phyloP scores from a whole-genome alignment of 768 basidiomycete genomes.

The Pleurotus giganteus region DNA sequence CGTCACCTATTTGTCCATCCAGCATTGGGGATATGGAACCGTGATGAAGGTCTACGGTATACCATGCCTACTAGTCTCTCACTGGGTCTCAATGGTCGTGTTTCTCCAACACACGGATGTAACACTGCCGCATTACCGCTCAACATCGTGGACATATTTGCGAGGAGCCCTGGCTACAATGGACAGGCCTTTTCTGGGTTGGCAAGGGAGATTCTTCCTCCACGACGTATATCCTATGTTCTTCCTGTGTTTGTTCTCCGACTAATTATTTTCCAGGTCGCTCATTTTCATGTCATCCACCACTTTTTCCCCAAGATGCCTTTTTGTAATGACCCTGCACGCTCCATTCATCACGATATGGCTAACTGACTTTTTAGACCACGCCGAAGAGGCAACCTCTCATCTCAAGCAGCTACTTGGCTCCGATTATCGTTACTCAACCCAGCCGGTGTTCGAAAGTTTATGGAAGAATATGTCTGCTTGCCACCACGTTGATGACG shows the following conservation, averaged over 20 bases:
- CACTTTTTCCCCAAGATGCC: slow-evolving; percentile 58
- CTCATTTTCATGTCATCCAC: slow-evolving; percentile 53
- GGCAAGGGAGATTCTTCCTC: not conserved
- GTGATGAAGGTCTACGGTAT: not conserved
- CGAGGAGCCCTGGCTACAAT: slow-evolving; percentile 57
- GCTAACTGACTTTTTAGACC: not conserved
- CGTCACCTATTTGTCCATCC: not conserved
- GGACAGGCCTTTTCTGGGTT: slow-evolving; percentile 48
- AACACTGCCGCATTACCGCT: slow-evolving; percentile 54
- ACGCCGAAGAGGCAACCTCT: not conserved
- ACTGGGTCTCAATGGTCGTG: slow-evolving; percentile 53
- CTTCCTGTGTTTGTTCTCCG: slow-evolving; percentile 17
- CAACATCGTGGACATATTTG: slow-evolving; percentile 49
- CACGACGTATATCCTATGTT: slow-evolving; percentile 45
- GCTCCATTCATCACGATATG: not conserved
- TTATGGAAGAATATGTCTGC: not conserved
- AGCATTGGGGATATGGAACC: not conserved
- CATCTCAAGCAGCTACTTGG: not conserved
- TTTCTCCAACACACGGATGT: slow-evolving; percentile 66
- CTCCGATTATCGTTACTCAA: not conserved
- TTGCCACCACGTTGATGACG: not conserved
- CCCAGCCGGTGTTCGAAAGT: not conserved
- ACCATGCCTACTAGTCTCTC: slow-evolving; percentile 21
- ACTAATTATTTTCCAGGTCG: slow-evolving; percentile 27
- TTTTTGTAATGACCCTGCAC: slow-evolving; percentile 43